Conservation (phyloP, 2,329 filamentous ascomycete genomes). For the Colletotrichum lentis region DNA sequence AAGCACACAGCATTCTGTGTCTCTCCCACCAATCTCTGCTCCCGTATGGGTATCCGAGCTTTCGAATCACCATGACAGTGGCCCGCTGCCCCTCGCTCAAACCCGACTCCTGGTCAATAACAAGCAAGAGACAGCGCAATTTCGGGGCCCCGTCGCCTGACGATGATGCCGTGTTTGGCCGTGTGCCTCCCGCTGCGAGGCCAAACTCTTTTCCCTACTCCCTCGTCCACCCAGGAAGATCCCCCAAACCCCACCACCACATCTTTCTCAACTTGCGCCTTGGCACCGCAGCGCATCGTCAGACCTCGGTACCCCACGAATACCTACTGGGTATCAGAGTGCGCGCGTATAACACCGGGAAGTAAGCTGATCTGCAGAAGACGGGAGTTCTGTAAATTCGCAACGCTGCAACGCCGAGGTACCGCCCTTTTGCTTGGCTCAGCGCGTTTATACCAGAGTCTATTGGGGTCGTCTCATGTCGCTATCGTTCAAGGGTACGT, state of each 20-base stretch:
- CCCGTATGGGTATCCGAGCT: not conserved
- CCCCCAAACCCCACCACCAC: slow-evolving; percentile 10
- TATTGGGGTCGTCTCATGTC: not conserved
- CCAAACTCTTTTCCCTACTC: slow-evolving; percentile 18
- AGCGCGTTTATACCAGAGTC: not conserved
- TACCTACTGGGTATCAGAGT: not conserved
- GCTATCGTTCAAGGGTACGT: not conserved
- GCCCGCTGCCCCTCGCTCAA: not conserved
- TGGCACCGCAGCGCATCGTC: slow-evolving; percentile 6
- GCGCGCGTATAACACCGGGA: slow-evolving; percentile 13
- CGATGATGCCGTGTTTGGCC: slow-evolving; percentile 18
- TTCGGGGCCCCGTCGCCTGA: slow-evolving; percentile 13
- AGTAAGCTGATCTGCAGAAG: slow-evolving; percentile 16
- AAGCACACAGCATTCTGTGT: not conserved
- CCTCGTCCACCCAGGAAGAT: slow-evolving; percentile 23
- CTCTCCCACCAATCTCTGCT: not conserved
- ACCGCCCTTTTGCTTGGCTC: not conserved
- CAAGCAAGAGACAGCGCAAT: slow-evolving; percentile 8
- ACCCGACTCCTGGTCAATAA: not conserved
- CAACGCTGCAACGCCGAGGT: not conserved
- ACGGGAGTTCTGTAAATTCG: not conserved
- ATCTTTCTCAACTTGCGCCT: slow-evolving; percentile 3
- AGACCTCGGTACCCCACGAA: not conserved
- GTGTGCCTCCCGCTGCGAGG: slow-evolving; percentile 30
- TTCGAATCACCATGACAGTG: not conserved